Evolutionary conservation across 495 filamentous ascomycete species (phyloP).

Genomic region (Podospora sp.): DNA sequence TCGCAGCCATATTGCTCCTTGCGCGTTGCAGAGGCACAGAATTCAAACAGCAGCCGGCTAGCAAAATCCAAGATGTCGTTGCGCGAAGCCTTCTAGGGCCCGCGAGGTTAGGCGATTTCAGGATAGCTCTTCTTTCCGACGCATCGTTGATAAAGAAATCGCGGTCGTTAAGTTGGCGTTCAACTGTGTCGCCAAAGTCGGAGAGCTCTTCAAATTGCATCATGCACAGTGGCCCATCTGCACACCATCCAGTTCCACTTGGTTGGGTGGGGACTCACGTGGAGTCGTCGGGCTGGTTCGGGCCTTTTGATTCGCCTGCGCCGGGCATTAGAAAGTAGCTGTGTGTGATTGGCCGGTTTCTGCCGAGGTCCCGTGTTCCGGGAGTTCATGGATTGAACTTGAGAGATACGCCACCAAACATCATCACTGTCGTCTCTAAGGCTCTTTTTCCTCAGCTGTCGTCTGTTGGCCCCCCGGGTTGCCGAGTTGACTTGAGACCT

Average conservation of each 20-base stretch:
- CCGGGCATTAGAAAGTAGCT: constrained; percentile 26
- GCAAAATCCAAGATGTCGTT: background rate
- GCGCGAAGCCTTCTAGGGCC: constrained; percentile 10
- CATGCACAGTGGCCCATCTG: constrained; percentile 3
- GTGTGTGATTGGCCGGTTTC: constrained; percentile 28
- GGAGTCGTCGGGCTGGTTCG: constrained; percentile 22
- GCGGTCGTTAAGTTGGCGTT: background rate
- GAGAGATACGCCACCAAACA: constrained; percentile 29
- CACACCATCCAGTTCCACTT: background rate
- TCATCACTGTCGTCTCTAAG: constrained; percentile 24
- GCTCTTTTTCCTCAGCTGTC: constrained; percentile 1
- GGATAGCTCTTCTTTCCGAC: background rate
- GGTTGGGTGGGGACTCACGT: background rate
- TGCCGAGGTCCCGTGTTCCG: constrained; percentile 38
- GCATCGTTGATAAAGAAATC: constrained; percentile 9
- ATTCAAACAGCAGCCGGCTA: background rate
- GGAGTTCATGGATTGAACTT: constrained; percentile 26
- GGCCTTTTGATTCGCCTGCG: constrained; percentile 19
- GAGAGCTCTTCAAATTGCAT: constrained; percentile 18
- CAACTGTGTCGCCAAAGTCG: constrained; percentile 3
- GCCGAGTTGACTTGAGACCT: background rate
- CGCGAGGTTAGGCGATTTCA: constrained; percentile 3
- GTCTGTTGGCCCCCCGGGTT: background rate
- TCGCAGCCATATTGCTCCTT: constrained; percentile 14
- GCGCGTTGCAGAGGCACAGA: background rate